A percentile compares a stretch with the other conserved stretches of the same genome.
Evolutionary conservation across 768 basidiomycete species (phyloP).

Genomic region (Amanita rubescens): DNA sequence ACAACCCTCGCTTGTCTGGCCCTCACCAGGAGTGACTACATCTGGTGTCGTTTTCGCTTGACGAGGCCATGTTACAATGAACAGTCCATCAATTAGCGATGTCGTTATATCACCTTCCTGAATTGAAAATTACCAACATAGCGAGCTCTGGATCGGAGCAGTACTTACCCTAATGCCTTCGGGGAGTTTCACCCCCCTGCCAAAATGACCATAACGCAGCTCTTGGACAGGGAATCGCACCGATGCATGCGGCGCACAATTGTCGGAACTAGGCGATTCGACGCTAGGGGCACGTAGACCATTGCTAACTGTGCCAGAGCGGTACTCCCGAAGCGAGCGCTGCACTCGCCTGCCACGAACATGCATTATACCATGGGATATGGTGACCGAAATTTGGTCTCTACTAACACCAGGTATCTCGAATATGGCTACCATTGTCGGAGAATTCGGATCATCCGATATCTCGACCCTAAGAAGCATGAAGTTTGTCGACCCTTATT

Average conservation of each 20-base stretch:
- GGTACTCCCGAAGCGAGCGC: conserved; percentile 3
- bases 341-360: conserved; percentile 25
- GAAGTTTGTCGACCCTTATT: not conserved
- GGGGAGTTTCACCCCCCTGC: conserved; percentile 30
- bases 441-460: conserved; percentile 29
- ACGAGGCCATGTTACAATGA: conserved; percentile 37
- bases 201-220: conserved; percentile 37
- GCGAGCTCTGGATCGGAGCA: conserved; percentile 2
- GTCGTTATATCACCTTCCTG: conserved; percentile 32
- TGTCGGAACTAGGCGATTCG: too few relatives aligned
- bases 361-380: conserved; percentile 28
- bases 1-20: not conserved
- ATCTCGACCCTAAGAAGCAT: conserved; percentile 31
- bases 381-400: conserved; percentile 25
- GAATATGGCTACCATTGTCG: conserved; percentile 28
- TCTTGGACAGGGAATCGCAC: conserved; percentile 24
- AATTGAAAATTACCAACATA: conserved; percentile 8
- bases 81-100: conserved; percentile 30
- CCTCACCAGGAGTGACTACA: not conserved
- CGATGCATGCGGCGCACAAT: too few relatives aligned
- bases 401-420: conserved; percentile 40
- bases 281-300: not conserved
- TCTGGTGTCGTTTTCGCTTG: conserved; percentile 2
- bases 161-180: conserved; percentile 29
- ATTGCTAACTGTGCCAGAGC: not conserved